These are phyloP conservation scores for Solanum medicagineum DNA, from an alignment of 257 asterid genomes.

Conservation along the genomic window DNA sequence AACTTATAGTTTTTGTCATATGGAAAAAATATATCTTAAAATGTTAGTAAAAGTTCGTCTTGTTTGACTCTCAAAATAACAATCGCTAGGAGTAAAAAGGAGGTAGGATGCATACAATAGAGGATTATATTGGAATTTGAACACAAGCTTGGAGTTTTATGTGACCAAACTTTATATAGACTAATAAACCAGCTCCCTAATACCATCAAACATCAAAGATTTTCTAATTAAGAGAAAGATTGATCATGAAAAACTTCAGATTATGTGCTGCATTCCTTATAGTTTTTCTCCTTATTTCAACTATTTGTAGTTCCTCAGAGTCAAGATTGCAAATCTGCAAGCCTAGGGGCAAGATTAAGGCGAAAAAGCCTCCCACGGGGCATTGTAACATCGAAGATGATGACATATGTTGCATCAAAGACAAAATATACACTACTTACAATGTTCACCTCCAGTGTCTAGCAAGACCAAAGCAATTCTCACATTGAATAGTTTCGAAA, in stretches of 20 bases:
- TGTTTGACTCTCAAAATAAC: neutral
- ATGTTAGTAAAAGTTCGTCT: neutral
- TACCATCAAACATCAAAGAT: neutral
- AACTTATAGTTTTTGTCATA: neutral
- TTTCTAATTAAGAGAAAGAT: neutral
- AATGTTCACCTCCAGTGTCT: slow-evolving; percentile 21
- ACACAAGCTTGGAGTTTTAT: neutral
- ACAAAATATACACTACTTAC: slow-evolving; percentile 14
- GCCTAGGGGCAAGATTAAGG: slow-evolving; percentile 23
- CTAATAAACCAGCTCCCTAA: neutral
- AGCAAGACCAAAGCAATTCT: slow-evolving; percentile 20
- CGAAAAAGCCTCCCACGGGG: slow-evolving; percentile 26
- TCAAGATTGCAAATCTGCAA: slow-evolving; percentile 4
- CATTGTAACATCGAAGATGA: slow-evolving; percentile 27
- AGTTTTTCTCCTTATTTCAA: neutral
- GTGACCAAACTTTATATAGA: neutral
- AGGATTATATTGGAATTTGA: neutral
- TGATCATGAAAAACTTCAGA: neutral
- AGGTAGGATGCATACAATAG: neutral
- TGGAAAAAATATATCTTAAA: too few relatives aligned
- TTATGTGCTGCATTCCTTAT: neutral
- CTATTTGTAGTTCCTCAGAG: neutral
- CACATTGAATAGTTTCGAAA: slow-evolving; percentile 26
- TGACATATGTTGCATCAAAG: slow-evolving; percentile 29
- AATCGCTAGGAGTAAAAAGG: neutral